Conservation (phyloP, 768 basidiomycete species). For the Inosperma sp. region DNA sequence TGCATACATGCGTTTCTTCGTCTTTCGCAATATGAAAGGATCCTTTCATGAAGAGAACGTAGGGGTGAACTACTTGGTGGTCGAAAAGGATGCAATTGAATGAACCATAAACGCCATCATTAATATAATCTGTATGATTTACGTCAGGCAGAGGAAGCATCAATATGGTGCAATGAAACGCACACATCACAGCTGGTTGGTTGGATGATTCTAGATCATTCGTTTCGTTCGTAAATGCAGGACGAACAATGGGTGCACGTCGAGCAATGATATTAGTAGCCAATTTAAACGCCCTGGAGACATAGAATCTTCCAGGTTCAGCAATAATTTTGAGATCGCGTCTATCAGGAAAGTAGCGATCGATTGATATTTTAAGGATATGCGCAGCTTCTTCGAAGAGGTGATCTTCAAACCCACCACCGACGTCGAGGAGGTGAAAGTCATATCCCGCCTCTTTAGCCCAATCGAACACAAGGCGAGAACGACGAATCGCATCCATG, state of each 20-base stretch:
- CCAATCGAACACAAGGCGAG: conserved; percentile 83
- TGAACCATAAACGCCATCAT: conserved; percentile 96
- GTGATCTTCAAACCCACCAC: conserved; percentile 92
- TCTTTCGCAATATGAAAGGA: conserved; percentile 52
- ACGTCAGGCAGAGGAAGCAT: conserved; percentile 53
- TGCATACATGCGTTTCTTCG: conserved; percentile 48
- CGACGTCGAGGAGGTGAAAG: conserved; percentile 86
- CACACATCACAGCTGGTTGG: conserved; percentile 79
- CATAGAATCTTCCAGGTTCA: conserved; percentile 94
- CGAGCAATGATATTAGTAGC: conserved; percentile 93
- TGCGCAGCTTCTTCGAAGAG: conserved; percentile 77
- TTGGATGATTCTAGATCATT: conserved; percentile 24
- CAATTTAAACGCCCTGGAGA: conserved; percentile 86
- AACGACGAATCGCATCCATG: conserved; percentile 81
- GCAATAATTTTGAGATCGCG: conserved; percentile 76
- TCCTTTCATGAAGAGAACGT: conserved; percentile 57
- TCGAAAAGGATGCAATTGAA: conserved; percentile 98
- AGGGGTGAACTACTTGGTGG: conserved; percentile 76
- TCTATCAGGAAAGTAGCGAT: conserved; percentile 73
- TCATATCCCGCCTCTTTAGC: conserved; percentile 73
- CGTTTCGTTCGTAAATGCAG: conserved; percentile 16
- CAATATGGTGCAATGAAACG: conserved; percentile 36
- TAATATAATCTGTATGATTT: conserved; percentile 91
- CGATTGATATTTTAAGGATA: conserved; percentile 66
- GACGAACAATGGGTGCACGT: conserved; percentile 48